Conservation (phyloP, 495 filamentous ascomycete species). For the Melanomma pulvis-pyrius region DNA sequence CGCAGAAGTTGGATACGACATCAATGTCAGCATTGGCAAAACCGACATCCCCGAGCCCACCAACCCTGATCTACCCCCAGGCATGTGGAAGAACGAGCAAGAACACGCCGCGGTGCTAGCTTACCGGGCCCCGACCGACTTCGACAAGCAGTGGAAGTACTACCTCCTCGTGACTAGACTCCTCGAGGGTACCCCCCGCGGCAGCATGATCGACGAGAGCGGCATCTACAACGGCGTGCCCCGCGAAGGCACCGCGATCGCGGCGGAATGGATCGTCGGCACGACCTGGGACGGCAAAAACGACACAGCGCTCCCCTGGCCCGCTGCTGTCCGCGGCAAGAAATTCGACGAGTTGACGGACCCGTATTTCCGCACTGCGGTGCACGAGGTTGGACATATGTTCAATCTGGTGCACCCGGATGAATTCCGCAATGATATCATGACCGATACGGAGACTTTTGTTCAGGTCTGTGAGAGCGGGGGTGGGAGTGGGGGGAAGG, state of each 20-base stretch:
- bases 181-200: neutral
- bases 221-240: conserved; percentile 12
- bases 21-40: conserved; percentile 5
- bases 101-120: conserved; percentile 16
- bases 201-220: conserved; percentile 16
- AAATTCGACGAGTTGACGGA: conserved; percentile 12
- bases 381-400: conserved; percentile 26
- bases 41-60: conserved; percentile 13
- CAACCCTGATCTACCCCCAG: neutral
- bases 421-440: conserved; percentile 6
- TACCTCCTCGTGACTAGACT: conserved; percentile 3
- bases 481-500: neutral
- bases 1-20: conserved; percentile 3
- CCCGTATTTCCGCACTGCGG: conserved; percentile 13
- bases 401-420: conserved; percentile 17
- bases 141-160: conserved; percentile 19
- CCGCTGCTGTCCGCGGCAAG: conserved; percentile 10
- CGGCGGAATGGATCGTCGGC: conserved; percentile 15
- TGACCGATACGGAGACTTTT: conserved; percentile 21
- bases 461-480: neutral
- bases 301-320: conserved; percentile 2
- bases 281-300: conserved; percentile 3
- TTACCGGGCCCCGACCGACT: conserved; percentile 10
- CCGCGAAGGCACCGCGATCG: conserved; percentile 10
- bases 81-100: conserved; percentile 11